Conservation (phyloP, 164 flowering plant species). For the Umbilicus rupestris region DNA sequence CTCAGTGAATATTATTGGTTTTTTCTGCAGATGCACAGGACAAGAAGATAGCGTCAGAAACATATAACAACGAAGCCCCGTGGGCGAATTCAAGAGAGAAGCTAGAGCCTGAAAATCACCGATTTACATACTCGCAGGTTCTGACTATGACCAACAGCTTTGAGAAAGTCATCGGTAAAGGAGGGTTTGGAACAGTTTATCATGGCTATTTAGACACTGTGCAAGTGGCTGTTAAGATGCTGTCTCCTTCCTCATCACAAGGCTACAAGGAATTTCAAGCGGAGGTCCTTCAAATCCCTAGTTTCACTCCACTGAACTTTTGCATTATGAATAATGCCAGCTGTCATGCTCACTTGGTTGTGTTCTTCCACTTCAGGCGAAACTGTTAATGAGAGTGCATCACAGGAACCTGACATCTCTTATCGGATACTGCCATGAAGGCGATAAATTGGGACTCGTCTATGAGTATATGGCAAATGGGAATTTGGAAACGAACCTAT, state of each 20-base stretch:
- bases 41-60: background rate
- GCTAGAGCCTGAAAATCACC: slow-evolving; percentile 8
- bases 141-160: slow-evolving; percentile 25
- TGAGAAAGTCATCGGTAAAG: slow-evolving; percentile 24
- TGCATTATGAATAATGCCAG: background rate
- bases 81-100: background rate
- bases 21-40: background rate
- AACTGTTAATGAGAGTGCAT: slow-evolving; percentile 17
- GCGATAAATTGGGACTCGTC: slow-evolving; percentile 14
- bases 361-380: too few relatives aligned
- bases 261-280: slow-evolving; percentile 13
- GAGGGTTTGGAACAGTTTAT: slow-evolving; percentile 36
- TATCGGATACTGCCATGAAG: slow-evolving; percentile 20
- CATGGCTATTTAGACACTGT: slow-evolving; percentile 19
- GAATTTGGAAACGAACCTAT: slow-evolving; percentile 12
- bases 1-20: too few relatives aligned
- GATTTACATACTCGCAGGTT: slow-evolving; percentile 15
- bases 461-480: slow-evolving; percentile 21
- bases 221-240: slow-evolving; percentile 16
- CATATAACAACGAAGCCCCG: background rate
- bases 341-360: background rate
- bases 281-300: background rate
- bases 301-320: background rate
- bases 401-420: slow-evolving; percentile 19
- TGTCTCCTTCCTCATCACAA: slow-evolving; percentile 13